A percentile compares a stretch with the other conserved stretches of the same genome.
Conservation (phyloP, 352 stramenopile species). For the Phytophthora melonis region DNA sequence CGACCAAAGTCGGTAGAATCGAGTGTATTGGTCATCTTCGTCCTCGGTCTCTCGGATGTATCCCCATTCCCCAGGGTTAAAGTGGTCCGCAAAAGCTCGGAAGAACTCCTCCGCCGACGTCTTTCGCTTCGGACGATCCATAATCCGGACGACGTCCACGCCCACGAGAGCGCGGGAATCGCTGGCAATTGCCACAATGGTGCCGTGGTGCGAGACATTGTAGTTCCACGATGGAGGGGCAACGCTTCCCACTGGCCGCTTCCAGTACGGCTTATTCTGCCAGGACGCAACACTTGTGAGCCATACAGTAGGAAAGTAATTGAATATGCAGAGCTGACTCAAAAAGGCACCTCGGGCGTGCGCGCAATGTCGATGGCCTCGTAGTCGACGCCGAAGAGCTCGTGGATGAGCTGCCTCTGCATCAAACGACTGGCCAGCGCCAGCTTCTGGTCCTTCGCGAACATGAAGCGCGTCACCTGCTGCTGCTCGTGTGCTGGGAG, state of each 20-base stretch:
- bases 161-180: slow-evolving; percentile 55
- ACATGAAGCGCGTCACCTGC: slow-evolving; percentile 68
- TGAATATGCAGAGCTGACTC: neutral
- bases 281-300: neutral
- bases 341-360: slow-evolving; percentile 60
- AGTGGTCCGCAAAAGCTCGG: slow-evolving; percentile 64
- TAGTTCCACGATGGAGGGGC: slow-evolving; percentile 69
- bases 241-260: neutral
- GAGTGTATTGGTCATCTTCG: slow-evolving; percentile 39
- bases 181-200: slow-evolving; percentile 70
- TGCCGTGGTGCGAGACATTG: slow-evolving; percentile 84
- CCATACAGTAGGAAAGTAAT: neutral
- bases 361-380: slow-evolving; percentile 56
- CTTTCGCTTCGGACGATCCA: slow-evolving; percentile 51
- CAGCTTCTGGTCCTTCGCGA: slow-evolving; percentile 71
- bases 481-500: slow-evolving; percentile 54
- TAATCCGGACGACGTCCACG: slow-evolving; percentile 75
- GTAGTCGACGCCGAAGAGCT: slow-evolving; percentile 46
- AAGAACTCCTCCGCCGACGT: slow-evolving; percentile 58
- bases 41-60: slow-evolving; percentile 50
- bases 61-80: slow-evolving; percentile 66
- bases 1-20: slow-evolving; percentile 80
- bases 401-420: slow-evolving; percentile 59
- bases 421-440: slow-evolving; percentile 73
- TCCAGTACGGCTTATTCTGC: slow-evolving; percentile 78